These are phyloP conservation scores for Alternaria ethzedia DNA, from an alignment of 2,329 filamentous ascomycete genomes.

Conservation along the genomic window DNA sequence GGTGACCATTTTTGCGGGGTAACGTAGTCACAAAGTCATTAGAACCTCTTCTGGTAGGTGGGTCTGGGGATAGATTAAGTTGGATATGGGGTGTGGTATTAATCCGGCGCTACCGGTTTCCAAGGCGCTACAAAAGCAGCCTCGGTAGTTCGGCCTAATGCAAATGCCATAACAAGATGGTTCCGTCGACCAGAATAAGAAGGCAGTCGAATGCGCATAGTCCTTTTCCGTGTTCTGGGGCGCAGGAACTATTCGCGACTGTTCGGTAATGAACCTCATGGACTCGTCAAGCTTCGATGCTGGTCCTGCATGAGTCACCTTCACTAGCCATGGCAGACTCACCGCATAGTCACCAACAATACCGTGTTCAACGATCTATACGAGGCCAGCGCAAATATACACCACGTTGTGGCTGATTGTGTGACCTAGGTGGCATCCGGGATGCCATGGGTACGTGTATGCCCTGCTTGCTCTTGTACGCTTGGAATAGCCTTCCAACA, in stretches of 20 bases:
- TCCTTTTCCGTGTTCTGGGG: not conserved
- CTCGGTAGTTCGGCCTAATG: conserved; percentile 13
- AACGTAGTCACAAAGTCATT: not conserved
- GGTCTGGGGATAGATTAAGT: conserved; percentile 15
- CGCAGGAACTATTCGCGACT: not conserved
- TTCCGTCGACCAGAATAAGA: not conserved
- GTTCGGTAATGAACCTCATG: not conserved
- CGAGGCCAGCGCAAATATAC: not conserved
- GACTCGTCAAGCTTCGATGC: not conserved
- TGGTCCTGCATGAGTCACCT: not conserved
- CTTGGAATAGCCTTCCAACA: not conserved
- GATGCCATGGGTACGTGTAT: not conserved
- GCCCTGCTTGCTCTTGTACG: conserved; percentile 1
- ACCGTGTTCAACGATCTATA: not conserved
- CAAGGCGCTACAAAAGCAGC: not conserved
- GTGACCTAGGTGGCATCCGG: not conserved
- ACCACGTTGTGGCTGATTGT: not conserved
- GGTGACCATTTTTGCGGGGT: not conserved
- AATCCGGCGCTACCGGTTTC: conserved; percentile 5
- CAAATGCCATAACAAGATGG: not conserved
- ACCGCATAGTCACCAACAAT: not conserved
- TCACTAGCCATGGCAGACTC: not conserved
- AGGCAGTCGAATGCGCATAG: not conserved
- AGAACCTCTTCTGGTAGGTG: not conserved
- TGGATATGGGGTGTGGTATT: conserved; percentile 10